These are phyloP conservation scores for Rhynchospora pubera DNA, from an alignment of 176 grass and related monocot species.

Conservation along the genomic window DNA sequence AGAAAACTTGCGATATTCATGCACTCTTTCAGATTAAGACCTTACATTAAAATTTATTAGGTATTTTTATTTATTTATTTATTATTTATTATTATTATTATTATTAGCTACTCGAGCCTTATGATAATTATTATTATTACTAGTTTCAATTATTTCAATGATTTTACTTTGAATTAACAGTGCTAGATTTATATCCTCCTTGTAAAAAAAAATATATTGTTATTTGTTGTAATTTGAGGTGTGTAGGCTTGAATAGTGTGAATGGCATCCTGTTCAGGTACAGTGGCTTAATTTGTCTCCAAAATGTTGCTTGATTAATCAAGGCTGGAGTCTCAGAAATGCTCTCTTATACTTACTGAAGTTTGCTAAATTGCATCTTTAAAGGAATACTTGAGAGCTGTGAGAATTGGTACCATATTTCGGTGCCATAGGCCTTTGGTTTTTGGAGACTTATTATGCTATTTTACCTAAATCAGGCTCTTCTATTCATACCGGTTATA, in stretches of 20 bases:
- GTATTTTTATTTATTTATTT: too few relatives aligned
- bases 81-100: too few relatives aligned
- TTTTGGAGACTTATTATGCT: conserved; percentile 15
- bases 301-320: conserved; percentile 19
- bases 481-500: background rate
- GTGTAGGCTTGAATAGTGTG: background rate
- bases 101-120: background rate
- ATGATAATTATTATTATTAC: background rate
- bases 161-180: background rate
- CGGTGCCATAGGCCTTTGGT: conserved; percentile 33
- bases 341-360: conserved; percentile 15
- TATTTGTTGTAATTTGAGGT: conserved; percentile 2
- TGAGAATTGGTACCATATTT: conserved; percentile 26
- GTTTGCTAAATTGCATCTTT: background rate
- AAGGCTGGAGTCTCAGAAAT: conserved; percentile 36
- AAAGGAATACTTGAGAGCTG: conserved; percentile 31
- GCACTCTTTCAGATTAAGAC: background rate
- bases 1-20: background rate
- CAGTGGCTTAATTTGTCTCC: conserved; percentile 15
- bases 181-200: background rate
- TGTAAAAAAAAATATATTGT: background rate
- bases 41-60: background rate
- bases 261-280: conserved; percentile 11
- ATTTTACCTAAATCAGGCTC: background rate
- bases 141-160: background rate